These are phyloP conservation scores for Ogataea polymorpha DNA, from an alignment of 805 yeast species.

Conservation along the genomic window DNA sequence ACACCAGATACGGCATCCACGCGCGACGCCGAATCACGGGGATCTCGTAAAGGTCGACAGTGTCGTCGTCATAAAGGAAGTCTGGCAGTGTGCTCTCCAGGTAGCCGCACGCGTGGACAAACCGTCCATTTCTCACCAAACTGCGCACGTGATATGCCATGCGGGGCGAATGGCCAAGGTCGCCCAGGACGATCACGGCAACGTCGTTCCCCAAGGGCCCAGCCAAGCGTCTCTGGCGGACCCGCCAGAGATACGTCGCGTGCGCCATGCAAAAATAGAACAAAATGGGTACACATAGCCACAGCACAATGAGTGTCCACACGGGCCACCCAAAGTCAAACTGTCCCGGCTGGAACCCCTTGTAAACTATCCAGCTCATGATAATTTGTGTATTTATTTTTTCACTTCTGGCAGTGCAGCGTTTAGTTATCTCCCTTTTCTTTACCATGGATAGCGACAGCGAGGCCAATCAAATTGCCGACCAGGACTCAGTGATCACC, in stretches of 20 bases:
- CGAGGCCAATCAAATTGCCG: constrained; percentile 13
- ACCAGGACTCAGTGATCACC: constrained; percentile 16
- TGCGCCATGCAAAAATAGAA: constrained; percentile 42
- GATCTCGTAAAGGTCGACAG: constrained; percentile 44
- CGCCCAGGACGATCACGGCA: constrained; percentile 84
- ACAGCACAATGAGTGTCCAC: constrained; percentile 43
- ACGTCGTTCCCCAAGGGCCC: constrained; percentile 45
- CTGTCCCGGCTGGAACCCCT: constrained; percentile 22
- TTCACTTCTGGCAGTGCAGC: constrained; percentile 6
- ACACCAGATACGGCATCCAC: constrained; percentile 50
- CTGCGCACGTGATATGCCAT: constrained; percentile 88
- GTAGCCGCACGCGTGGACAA: constrained; percentile 85
- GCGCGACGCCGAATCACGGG: constrained; percentile 37
- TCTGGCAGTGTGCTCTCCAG: constrained; percentile 53
- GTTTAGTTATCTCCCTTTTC: constrained; percentile 4
- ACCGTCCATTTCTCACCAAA: constrained; percentile 63
- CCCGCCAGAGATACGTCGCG: constrained; percentile 23
- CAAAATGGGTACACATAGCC: constrained; percentile 43
- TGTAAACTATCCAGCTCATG: constrained; percentile 23
- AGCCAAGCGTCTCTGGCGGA: constrained; percentile 11
- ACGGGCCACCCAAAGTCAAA: constrained; percentile 37
- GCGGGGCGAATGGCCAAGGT: constrained; percentile 91
- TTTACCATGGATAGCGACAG: constrained; percentile 11
- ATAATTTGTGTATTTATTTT: not conserved
- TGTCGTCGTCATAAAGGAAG: constrained; percentile 48